Evolutionary conservation across 2,329 filamentous ascomycete species (phyloP), one percentile per base, ranked within the genome.

Genomic region (Penicillium sp.): DNA sequence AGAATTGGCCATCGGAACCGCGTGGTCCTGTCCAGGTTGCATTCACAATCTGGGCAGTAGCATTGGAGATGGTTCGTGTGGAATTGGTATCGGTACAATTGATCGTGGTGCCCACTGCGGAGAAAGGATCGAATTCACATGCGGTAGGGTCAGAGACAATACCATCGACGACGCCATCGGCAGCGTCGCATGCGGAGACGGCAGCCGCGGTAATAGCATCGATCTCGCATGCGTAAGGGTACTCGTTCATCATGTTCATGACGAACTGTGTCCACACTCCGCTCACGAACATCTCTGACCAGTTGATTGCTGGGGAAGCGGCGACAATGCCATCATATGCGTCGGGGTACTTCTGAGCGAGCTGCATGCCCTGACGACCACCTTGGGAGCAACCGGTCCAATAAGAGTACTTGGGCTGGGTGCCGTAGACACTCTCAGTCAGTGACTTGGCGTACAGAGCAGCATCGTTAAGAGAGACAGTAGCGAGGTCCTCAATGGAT

Each of bases 241-340:
- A 32, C 21, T 46, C 29, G 13, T 36, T 18, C 16, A 36, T 14
- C 50, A 58, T 77, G 71, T 31, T 84, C 61, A 63, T 81, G 76
- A 40, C 38, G n/a, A 40, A 21, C n/a, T 46, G 44, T 2, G 44
- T 14, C 44, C 44, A 46, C 16, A 13, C 10, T 34, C 43, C 43
- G 16, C 27, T 27, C 10, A 45, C 4, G 2, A 27, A 45, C 10
- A 45, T 5, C 13, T 46, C 24, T 2, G 44, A 31, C 44, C 44
- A 46, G 18, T 45, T 31, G 27, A 16, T 4, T 16, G 47, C 69
- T 67, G 67, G 76, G 78, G 76, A 80, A 4, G 75, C 74, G 14
- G 81, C 77, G 1, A 84, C 61, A 13, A 81, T 74, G n/a, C 83
- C 83, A 57, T 85, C 81, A 50, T 85, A 85, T 51, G 84, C 81